Evolutionary conservation across 2,329 filamentous ascomycete genomes (phyloP), one percentile per base, ranked within the genome.

Genomic region (Phoma sp.): DNA sequence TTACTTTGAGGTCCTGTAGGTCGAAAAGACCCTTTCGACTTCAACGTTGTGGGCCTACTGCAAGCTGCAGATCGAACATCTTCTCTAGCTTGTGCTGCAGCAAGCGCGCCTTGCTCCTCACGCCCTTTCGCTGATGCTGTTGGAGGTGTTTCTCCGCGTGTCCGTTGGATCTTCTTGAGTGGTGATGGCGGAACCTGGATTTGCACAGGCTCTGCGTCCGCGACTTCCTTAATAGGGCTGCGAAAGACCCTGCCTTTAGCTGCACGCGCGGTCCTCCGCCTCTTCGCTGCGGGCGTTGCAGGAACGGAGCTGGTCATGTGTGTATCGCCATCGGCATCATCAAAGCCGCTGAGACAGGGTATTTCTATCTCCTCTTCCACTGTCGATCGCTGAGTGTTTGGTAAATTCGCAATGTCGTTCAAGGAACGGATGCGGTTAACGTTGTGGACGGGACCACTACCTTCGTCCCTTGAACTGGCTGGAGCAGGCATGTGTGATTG

Each of bases 401-500:
- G 69, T 18, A 71, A 58, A 29, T 73, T 72, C 7, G 69, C 68
- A 23, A 76, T 74, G 14, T 77, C 74, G 7, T 67, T 60, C 9
- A 76, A 50, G n/a, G 66, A 71, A n/a, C 66, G 69, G 28, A 64
- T 59, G 30, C 59, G 59, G 21, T 52, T 50, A 1, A 28, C 33
- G 7, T 32, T 39, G 17, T 30, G 52, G 7, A 65, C 50, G 10
- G 36, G 33, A 37, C 64, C 58, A 23, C 59, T 65, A 18, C 51
- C 58, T 18, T 57, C 53, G 5, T 65, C 60, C 38, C 56, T 62
- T 9, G 59, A 60, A 23, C 51, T 57, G 12, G 50, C 37, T n/a
- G 38, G 60, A 23, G 45, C 56, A 1, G 36, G 42, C 28, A 53
- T 49, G 17, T 61, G 68, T 53, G 17, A 32, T 17, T 64, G 57